These are phyloP conservation scores for Plasmodium gaboni DNA, from an alignment of 169 alveolate genomes.

Conservation along the genomic window DNA sequence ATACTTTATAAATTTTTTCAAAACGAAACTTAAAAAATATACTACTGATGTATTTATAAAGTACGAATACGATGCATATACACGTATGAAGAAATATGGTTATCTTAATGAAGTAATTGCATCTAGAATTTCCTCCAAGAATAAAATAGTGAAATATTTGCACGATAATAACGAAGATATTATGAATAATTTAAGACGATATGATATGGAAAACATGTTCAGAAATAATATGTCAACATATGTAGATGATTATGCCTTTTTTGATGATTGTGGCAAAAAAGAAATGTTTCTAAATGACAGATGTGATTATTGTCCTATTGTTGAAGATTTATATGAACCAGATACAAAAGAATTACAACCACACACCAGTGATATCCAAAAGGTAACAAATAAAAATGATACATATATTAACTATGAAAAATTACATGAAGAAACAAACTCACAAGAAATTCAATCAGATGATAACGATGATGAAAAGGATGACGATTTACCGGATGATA, in stretches of 20 bases:
- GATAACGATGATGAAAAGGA: slow-evolving; percentile 1
- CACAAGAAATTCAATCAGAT: too few species aligned
- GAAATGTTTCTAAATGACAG: slow-evolving; percentile 19
- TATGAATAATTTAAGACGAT: not conserved
- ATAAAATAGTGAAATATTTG: not conserved
- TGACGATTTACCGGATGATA: slow-evolving; percentile 23
- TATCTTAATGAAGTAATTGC: not conserved
- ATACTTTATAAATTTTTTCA: not conserved
- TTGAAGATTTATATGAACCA: too few species aligned
- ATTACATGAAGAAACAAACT: not conserved
- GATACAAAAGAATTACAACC: too few species aligned
- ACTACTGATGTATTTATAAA: slow-evolving; percentile 14
- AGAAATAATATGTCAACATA: not conserved
- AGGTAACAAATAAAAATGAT: too few species aligned
- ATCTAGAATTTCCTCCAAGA: slow-evolving; percentile 8
- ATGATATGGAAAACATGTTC: slow-evolving; percentile 1
- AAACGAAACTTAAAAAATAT: slow-evolving; percentile 1
- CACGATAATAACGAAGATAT: not conserved
- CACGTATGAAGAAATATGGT: not conserved
- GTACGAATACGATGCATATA: not conserved
- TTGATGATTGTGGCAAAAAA: slow-evolving; percentile 2
- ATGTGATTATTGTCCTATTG: not conserved
- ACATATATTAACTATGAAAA: slow-evolving; percentile 5
- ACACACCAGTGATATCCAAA: too few species aligned
- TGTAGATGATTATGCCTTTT: slow-evolving; percentile 28